phyloP scores from a whole-genome alignment of 257 asterid species.

The Solanum pinnatisectum region DNA sequence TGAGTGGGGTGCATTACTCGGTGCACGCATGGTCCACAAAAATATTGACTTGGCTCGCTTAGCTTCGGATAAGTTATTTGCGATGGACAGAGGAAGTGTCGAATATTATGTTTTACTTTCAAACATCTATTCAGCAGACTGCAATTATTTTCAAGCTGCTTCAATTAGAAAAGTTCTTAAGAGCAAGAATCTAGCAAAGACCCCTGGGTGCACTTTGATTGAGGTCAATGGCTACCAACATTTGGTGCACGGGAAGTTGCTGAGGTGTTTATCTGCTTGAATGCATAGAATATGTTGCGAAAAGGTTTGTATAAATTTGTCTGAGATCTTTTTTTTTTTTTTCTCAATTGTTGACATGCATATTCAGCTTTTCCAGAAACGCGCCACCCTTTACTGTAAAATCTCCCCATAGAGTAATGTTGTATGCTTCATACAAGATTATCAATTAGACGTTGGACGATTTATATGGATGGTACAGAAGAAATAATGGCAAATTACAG shows the following conservation, averaged over 20 bases:
- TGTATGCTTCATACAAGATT: no score
- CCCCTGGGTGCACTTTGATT: conserved; percentile 68
- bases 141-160: conserved; percentile 71
- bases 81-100: conserved; percentile 60
- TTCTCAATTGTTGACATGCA: background rate
- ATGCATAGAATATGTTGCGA: background rate
- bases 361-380: background rate
- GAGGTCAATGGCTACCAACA: conserved; percentile 61
- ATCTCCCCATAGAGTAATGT: no score
- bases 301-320: background rate
- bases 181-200: conserved; percentile 43
- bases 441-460: no score
- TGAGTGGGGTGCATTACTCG: conserved; percentile 78
- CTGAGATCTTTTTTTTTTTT: background rate
- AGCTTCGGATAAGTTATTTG: conserved; percentile 60
- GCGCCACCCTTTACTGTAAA: no score
- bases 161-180: conserved; percentile 50
- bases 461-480: no score
- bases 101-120: conserved; percentile 78
- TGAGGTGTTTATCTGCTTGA: background rate
- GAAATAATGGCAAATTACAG: no score
- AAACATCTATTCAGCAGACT: conserved; percentile 54
- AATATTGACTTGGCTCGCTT: conserved; percentile 46
- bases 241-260: background rate
- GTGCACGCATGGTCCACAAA: conserved; percentile 90